Evolutionary conservation across 306 rosid species (phyloP), one percentile per base, ranked within the genome.

Genomic region (Gynostemma pentaphyllum): DNA sequence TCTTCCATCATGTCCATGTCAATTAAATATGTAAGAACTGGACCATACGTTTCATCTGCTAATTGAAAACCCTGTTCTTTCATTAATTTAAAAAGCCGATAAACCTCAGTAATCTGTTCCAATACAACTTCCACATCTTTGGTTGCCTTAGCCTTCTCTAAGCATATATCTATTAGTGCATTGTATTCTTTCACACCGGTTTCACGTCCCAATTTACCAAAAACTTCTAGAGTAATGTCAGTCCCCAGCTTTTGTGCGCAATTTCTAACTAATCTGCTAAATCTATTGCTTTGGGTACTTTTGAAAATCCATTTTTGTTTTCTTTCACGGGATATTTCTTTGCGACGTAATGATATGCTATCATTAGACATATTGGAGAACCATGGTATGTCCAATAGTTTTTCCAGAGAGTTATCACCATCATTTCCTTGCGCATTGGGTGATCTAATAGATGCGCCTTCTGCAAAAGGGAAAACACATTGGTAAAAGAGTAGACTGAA

Each of bases 1-100:
- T 86, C 96, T 68, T 84, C 68, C 45, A 77, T 77, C 95, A 92
- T 74, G 44, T 70, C 63, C 94, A 64, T 88, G 62, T 84, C 90
- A 57, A 81, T 78, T 16, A 81, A 42, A 78, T 76, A 85, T 68
- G 69, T 40, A 72, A 92, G 86, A 69, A 86, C 77, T 14, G 81
- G 92, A 39, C 85, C 64, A 70, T 80, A 92, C 8, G 88, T 81
- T 49, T 79, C 73, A 73, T 82, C 96, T 72, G 79, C 83, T 18
- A 86, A 65, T 67, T 26, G 70, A 69, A 83, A 84, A 56, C 95
- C 96, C 7, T 68, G 80, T 74, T 82, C 81, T 75, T 72, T 72
- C 95, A 92, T 79, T 64, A 75, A 70, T 34, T 79, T 72, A 68
- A 86, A 76, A 53, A 86, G 74, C 56, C 36, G 63, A 66, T 79